phyloP scores from a whole-genome alignment of 2,329 filamentous ascomycete species.

The Lachnum nothofagi region DNA sequence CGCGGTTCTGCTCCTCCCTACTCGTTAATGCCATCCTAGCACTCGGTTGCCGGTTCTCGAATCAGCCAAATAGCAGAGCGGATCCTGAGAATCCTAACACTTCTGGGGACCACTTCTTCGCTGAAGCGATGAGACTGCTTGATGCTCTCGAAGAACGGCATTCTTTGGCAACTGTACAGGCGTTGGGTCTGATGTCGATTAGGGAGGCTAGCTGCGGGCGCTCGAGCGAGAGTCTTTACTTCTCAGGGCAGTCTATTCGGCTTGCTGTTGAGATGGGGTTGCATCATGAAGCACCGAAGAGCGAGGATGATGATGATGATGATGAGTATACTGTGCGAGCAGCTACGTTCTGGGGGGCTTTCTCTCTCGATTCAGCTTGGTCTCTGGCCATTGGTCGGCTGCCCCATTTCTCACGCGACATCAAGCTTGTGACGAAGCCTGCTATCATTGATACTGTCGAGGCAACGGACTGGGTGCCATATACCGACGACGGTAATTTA shows the following conservation, averaged over 20 bases:
- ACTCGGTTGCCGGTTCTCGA: constrained; percentile 64
- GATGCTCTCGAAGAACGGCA: constrained; percentile 56
- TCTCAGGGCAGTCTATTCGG: constrained; percentile 66
- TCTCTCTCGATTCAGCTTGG: constrained; percentile 58
- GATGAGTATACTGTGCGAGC: constrained; percentile 44
- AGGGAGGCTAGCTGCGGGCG: constrained; percentile 67
- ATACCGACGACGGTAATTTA: constrained; percentile 30
- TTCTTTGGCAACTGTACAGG: constrained; percentile 66
- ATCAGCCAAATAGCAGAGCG: constrained; percentile 56
- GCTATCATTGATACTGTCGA: constrained; percentile 57
- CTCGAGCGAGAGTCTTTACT: constrained; percentile 68
- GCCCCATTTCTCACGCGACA: constrained; percentile 54
- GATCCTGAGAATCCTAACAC: constrained; percentile 61
- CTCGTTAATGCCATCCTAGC: constrained; percentile 31
- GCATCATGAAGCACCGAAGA: constrained; percentile 13
- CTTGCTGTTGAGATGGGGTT: constrained; percentile 52
- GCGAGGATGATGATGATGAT: constrained; percentile 37
- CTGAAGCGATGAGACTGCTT: constrained; percentile 59
- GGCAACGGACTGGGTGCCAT: constrained; percentile 46
- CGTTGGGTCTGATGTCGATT: constrained; percentile 70
- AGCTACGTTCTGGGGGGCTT: constrained; percentile 47
- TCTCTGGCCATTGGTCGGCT: constrained; percentile 59
- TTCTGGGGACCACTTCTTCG: constrained; percentile 69
- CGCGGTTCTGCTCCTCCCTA: constrained; percentile 38
- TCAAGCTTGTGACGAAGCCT: constrained; percentile 54